Base-by-base conservation (phyloP, 2,329 filamentous ascomycete species). In the Ophiostoma angusticollis region DNA sequence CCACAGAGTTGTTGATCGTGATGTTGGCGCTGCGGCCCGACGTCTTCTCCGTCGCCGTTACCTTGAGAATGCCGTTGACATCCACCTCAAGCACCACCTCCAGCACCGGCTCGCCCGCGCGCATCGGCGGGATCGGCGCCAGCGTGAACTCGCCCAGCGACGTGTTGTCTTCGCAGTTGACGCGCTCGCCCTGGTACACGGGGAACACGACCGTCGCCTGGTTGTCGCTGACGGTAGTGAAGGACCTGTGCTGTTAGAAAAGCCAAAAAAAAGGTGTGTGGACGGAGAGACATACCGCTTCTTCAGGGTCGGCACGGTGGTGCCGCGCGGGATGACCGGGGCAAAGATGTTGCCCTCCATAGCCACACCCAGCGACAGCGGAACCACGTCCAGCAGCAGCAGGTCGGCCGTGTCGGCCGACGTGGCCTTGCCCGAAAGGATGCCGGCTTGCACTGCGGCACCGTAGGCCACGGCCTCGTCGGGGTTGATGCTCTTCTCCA, bases 261-360 rank as follows among this genome's bases (percentile, higher is more conserved):
- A 7, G 6, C 14, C 14, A 19, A 17, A 31, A 19, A 18, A 9
- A 19, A 13, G 13, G 19, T 8, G 28, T 18, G 9, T 19, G 7
- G 28, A 23, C 14, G 28, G 22, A 14, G 7, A 48, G 66, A 41
- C 42, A 7, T 39, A 44, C 48, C 69, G 65, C 70, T 93, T 93
- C 70, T 89, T 91, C 47, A 93, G 67, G 12, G 72, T 78, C 6
- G 85, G 84, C 3, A 87, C 78, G 5, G 82, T 84, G 46, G 76
- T 65, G 16, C 82, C 83, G 57, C 83, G 80, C 47, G 83, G 68
- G 51, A 98, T 86, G 49, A 96, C 89, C 37, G 85, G 84, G 40
- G 89, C 89, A 60, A 95, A 96, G 65, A 96, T 94, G 72, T 95
- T 95, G 52, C 91, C 89, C 72, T 96, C 91, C 91, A 96, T 98